These are phyloP conservation scores for Microcyclospora tardicrescens DNA, from an alignment of 2,329 filamentous ascomycete species.

Conservation along the genomic window DNA sequence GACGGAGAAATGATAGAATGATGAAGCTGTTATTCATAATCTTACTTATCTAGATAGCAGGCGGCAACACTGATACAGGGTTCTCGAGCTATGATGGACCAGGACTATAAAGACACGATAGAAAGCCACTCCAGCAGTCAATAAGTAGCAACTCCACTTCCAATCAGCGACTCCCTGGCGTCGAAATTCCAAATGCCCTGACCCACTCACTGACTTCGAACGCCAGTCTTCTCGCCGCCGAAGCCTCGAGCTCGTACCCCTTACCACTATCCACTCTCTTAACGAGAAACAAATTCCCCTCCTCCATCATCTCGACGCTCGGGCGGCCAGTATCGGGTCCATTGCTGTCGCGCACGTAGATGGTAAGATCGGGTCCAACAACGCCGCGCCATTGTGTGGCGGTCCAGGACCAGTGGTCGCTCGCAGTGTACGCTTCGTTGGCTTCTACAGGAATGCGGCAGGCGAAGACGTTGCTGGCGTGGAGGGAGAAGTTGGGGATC, in stretches of 20 bases:
- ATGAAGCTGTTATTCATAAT: not conserved
- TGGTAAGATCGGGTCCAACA: conserved; percentile 65
- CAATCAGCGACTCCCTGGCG: conserved; percentile 4
- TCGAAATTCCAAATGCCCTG: conserved; percentile 18
- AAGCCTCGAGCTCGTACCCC: conserved; percentile 24
- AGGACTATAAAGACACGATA: not conserved
- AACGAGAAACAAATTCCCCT: conserved; percentile 27
- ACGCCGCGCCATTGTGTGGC: conserved; percentile 85
- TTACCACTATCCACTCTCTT: conserved; percentile 23
- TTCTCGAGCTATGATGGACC: too few relatives aligned
- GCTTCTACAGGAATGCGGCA: conserved; percentile 52
- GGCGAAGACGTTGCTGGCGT: conserved; percentile 63
- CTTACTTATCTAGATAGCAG: too few relatives aligned
- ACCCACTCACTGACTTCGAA: conserved; percentile 87
- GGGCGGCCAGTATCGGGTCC: conserved; percentile 12
- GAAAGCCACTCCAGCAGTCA: not conserved
- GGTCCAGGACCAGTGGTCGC: conserved; percentile 98
- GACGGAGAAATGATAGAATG: not conserved
- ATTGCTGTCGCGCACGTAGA: conserved; percentile 44
- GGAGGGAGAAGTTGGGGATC: conserved; percentile 67
- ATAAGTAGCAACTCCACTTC: not conserved
- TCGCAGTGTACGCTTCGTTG: conserved; percentile 59
- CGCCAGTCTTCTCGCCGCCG: conserved; percentile 56
- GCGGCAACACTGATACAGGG: too few relatives aligned
- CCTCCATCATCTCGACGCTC: conserved; percentile 29